These are phyloP conservation scores for Tuber borchii DNA, from an alignment of 495 filamentous ascomycete species.

Conservation along the genomic window DNA sequence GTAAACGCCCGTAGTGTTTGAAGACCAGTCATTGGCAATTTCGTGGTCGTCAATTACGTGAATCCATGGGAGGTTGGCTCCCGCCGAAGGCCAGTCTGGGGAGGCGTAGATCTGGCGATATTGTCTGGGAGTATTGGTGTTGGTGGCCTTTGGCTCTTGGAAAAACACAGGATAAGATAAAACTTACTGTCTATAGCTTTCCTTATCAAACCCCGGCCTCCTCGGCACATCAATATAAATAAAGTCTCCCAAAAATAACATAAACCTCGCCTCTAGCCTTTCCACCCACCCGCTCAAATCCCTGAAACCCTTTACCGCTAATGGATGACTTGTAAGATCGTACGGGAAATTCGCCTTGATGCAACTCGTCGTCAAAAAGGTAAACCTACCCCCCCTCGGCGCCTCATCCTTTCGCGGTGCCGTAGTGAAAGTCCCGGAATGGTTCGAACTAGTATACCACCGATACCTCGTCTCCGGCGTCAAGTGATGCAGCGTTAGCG, in stretches of 20 bases:
- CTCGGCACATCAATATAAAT: constrained; percentile 89
- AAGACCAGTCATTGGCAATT: constrained; percentile 83
- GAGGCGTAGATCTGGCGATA: constrained; percentile 91
- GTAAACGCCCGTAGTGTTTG: constrained; percentile 66
- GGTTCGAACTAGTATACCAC: constrained; percentile 75
- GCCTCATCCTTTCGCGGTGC: constrained; percentile 59
- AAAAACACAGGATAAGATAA: not conserved
- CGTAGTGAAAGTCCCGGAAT: constrained; percentile 69
- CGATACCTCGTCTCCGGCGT: constrained; percentile 63
- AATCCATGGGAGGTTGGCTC: constrained; percentile 78
- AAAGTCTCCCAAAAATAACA: constrained; percentile 98
- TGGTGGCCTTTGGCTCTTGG: not conserved
- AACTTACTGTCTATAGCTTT: constrained; percentile 59
- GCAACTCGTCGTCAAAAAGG: constrained; percentile 85
- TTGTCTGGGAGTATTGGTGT: constrained; percentile 45
- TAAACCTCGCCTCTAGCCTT: constrained; percentile 57
- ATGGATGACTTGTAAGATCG: constrained; percentile 67
- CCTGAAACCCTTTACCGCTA: constrained; percentile 71
- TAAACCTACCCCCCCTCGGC: constrained; percentile 59
- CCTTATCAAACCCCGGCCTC: constrained; percentile 61
- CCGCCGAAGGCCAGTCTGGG: constrained; percentile 70
- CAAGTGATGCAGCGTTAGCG: constrained; percentile 54
- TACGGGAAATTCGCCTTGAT: constrained; percentile 89
- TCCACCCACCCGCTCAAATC: constrained; percentile 52
- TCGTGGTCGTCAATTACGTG: constrained; percentile 96